phyloP scores from a whole-genome alignment of 257 asterid species.

The Marsdenia floribunda region DNA sequence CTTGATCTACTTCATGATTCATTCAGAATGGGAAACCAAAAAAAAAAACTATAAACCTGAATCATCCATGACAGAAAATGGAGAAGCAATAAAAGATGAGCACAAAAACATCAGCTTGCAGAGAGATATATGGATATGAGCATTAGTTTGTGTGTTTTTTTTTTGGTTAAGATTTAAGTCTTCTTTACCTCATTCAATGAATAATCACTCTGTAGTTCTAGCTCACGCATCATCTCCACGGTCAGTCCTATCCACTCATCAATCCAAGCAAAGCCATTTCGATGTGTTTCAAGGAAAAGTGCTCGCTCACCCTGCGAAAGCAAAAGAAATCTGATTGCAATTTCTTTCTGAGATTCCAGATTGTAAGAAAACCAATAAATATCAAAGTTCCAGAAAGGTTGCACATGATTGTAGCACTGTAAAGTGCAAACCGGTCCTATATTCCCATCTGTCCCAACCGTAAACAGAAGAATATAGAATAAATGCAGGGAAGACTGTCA shows the following conservation, averaged over 20 bases:
- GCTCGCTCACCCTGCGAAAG: conserved; percentile 76
- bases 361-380: background rate
- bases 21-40: background rate
- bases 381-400: background rate
- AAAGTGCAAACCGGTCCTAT: background rate
- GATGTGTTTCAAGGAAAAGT: conserved; percentile 80
- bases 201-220: conserved; percentile 68
- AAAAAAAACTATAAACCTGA: too few species aligned
- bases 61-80: too few species aligned
- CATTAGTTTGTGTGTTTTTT: background rate
- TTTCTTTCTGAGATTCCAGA: background rate
- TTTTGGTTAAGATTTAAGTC: background rate
- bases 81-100: background rate
- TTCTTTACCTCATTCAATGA: conserved; percentile 61
- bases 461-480: background rate
- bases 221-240: conserved; percentile 69
- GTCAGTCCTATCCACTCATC: conserved; percentile 82
- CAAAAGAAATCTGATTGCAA: background rate
- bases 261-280: conserved; percentile 76
- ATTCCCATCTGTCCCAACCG: background rate
- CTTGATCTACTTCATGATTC: too few species aligned
- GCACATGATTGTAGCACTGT: background rate
- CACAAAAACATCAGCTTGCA: background rate
- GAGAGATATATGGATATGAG: background rate
- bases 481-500: background rate